Evolutionary conservation across 257 asterid genomes (phyloP).

Genomic region (Ehretia macrophylla): DNA sequence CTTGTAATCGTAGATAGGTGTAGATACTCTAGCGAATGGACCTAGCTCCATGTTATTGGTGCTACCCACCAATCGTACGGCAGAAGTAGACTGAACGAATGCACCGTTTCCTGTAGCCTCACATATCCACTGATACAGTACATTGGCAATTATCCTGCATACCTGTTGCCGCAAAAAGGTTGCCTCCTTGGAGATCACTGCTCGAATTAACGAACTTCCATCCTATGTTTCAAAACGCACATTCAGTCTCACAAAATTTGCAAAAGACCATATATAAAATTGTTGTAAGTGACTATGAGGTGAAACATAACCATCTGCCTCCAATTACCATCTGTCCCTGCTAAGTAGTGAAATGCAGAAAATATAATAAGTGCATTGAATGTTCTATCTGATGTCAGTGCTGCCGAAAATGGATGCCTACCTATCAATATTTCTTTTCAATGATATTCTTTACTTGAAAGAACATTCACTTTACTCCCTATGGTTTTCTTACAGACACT

Average conservation of each 20-base stretch:
- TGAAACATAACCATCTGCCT: too few species aligned
- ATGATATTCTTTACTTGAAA: not conserved
- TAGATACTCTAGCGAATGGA: conserved; percentile 18
- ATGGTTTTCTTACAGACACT: not conserved
- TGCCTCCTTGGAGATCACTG: conserved; percentile 71
- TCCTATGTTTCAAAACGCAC: conserved; percentile 45
- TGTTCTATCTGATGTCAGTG: too few species aligned
- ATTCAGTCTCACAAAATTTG: conserved; percentile 1
- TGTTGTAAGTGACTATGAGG: not conserved
- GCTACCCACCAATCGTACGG: conserved; percentile 14
- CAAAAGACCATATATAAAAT: not conserved
- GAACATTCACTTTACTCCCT: not conserved
- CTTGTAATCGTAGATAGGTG: conserved; percentile 26
- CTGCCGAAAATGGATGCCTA: too few species aligned
- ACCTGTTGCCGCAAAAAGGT: conserved; percentile 53
- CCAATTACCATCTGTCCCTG: too few species aligned
- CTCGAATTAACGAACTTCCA: conserved; percentile 65
- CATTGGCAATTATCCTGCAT: conserved; percentile 49
- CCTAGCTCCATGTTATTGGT: conserved; percentile 21
- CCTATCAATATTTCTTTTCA: not conserved
- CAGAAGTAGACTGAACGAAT: conserved; percentile 29
- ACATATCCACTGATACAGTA: conserved; percentile 59
- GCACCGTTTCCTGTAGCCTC: conserved; percentile 27
- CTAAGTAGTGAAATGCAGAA: too few species aligned
- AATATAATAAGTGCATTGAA: not conserved